Evolutionary conservation across 768 basidiomycete genomes (phyloP), one percentile per base, ranked within the genome.

Genomic region (Piloderma croceum): DNA sequence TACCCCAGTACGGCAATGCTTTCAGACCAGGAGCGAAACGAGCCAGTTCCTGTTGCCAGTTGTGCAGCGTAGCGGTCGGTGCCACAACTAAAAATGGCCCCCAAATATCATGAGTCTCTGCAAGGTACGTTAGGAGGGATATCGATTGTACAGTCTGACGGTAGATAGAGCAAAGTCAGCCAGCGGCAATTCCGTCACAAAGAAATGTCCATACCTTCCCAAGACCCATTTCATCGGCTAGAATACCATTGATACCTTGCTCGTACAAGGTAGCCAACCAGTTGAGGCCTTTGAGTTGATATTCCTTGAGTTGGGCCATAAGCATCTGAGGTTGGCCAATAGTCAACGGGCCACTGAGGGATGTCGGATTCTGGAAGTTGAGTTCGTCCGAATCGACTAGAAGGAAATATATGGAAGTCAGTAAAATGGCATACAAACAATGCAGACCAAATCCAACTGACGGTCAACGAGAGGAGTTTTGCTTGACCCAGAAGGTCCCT

Each of bases 151-250:
- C 90, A 13, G 96, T 98, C 86, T 90, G 42, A 5, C 31, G 31
- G 44, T 44, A 15, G 43, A 25, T 29, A 20, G 20, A 6, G 19
- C 29, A 13, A 6, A 29, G 38, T 31, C 23, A 24, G 41, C 15
- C 9, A 20, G 22, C 18, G 36, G n/a, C 42, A 17, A 11, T 10
- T 24, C 24, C 31, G 29, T 13, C 7, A 13, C 9, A 29, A 19
- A 6, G 18, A 38, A 36, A 48, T 18, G 43, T 27, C 38, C 62
- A 24, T 43, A 80, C 87, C 74, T 90, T 90, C 48, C 87, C 87
- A 7, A 90, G 77, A 64, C 92, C 92, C 94, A 98, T 98, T 65
- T 99, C 96, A 58, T 99, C 96, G 2, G 96, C 96, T 17, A 99
- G 75, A 53, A 99, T 99, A 35, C 96, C 96, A 56, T 99, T 99